Evolutionary conservation across 1,284 basidiomycete species (phyloP).

Genomic region (Tilletia indica): DNA sequence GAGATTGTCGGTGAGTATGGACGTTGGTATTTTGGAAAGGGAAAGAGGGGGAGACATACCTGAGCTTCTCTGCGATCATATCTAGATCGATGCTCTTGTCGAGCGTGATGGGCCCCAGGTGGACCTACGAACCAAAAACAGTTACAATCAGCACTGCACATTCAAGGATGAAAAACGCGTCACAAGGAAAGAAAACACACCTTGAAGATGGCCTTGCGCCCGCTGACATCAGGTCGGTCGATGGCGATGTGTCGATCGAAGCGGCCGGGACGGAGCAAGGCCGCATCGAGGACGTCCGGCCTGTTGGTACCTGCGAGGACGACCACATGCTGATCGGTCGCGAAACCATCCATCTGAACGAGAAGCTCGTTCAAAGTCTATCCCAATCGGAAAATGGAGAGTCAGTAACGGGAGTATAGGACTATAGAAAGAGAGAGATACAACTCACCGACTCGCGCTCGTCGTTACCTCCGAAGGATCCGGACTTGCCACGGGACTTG

Average conservation of each 20-base stretch:
- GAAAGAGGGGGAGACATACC: neutral
- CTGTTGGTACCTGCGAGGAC: conserved; percentile 95
- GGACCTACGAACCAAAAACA: conserved; percentile 61
- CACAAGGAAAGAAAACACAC: too few species aligned
- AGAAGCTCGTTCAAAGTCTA: conserved; percentile 89
- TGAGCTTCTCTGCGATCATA: conserved; percentile 6
- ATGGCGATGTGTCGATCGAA: conserved; percentile 97
- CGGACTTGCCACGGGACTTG: conserved; percentile 85
- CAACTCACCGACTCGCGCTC: conserved; percentile 75
- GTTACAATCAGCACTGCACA: too few species aligned
- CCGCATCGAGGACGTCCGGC: conserved; percentile 90
- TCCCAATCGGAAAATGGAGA: neutral
- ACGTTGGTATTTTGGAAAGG: too few species aligned
- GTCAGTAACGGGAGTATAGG: neutral
- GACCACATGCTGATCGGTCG: conserved; percentile 91
- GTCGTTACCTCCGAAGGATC: conserved; percentile 89
- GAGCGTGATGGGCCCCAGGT: conserved; percentile 74
- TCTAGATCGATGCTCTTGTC: neutral
- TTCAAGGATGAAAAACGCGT: too few species aligned
- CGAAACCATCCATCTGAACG: conserved; percentile 99
- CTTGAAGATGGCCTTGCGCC: conserved; percentile 87
- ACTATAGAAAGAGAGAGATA: neutral
- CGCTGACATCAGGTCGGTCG: conserved; percentile 89
- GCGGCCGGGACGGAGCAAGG: conserved; percentile 91
- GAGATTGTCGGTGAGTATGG: neutral